phyloP scores from a whole-genome alignment of 2,329 filamentous ascomycete species.

The Trichoderma pleuroti region DNA sequence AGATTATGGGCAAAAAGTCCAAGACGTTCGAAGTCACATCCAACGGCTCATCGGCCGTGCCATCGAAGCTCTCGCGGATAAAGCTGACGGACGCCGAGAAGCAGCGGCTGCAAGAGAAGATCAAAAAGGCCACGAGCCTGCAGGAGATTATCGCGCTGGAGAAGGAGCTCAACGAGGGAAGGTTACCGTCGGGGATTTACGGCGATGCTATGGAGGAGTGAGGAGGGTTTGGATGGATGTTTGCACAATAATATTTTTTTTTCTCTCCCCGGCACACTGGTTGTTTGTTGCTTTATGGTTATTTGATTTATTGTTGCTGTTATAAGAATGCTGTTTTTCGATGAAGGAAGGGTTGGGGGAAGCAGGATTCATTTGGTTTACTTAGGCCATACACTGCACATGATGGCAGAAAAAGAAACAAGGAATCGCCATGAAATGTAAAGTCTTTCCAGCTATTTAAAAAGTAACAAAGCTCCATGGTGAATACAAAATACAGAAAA shows the following conservation, averaged over 20 bases:
- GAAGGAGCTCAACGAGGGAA: conserved; percentile 86
- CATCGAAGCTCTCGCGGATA: conserved; percentile 68
- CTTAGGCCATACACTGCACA: neutral
- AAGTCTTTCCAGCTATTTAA: neutral
- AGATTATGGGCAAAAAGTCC: conserved; percentile 83
- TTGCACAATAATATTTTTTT: neutral
- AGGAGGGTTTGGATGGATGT: neutral
- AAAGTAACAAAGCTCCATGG: neutral
- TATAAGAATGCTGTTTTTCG: neutral
- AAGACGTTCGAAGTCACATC: conserved; percentile 61
- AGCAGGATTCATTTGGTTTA: neutral
- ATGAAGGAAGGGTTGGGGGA: neutral
- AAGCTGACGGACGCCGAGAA: conserved; percentile 87
- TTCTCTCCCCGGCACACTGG: neutral
- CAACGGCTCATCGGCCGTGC: conserved; percentile 39
- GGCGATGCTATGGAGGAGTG: conserved; percentile 60
- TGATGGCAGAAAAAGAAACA: neutral
- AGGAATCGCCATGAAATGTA: neutral
- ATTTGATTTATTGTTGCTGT: neutral
- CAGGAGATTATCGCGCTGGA: conserved; percentile 88
- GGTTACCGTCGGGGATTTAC: conserved; percentile 66
- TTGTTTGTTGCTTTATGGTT: neutral
- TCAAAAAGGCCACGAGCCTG: conserved; percentile 82
- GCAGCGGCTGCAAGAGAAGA: conserved; percentile 78
- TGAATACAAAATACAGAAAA: neutral